phyloP scores from a whole-genome alignment of 140 eudicot genomes.

The Bidens hawaiensis region DNA sequence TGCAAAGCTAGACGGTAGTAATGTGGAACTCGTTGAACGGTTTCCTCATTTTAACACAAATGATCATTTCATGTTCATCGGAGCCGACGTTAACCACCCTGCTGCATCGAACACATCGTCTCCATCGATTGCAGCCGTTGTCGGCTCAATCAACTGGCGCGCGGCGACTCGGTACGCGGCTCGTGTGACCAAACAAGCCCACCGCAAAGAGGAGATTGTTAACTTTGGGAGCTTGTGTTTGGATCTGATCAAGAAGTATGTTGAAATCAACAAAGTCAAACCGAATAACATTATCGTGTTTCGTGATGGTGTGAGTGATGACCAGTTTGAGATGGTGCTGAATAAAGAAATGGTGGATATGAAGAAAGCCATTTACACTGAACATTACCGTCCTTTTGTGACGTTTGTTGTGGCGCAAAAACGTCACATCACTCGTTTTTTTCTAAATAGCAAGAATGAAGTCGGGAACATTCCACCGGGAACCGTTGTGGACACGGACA shows the following conservation, averaged over 20 bases:
- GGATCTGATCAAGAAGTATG: slow-evolving; percentile 51
- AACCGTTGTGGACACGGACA: slow-evolving; percentile 58
- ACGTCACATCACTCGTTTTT: slow-evolving; percentile 69
- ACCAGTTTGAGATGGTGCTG: slow-evolving; percentile 77
- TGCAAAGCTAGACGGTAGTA: slow-evolving; percentile 81
- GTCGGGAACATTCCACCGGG: slow-evolving; percentile 64
- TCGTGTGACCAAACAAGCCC: slow-evolving; percentile 50
- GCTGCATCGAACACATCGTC: slow-evolving; percentile 30
- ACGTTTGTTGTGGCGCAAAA: slow-evolving; percentile 76
- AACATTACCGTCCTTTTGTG: slow-evolving; percentile 41
- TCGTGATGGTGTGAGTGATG: slow-evolving; percentile 90
- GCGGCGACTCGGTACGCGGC: slow-evolving; percentile 62
- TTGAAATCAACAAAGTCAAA: slow-evolving; percentile 27
- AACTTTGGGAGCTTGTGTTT: slow-evolving; percentile 51
- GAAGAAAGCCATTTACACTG: slow-evolving; percentile 26
- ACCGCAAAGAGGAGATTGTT: slow-evolving; percentile 47
- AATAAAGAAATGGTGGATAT: slow-evolving; percentile 53
- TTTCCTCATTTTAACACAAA: slow-evolving; percentile 36
- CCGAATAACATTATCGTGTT: slow-evolving; percentile 62
- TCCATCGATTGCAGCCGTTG: slow-evolving; percentile 85
- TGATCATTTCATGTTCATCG: slow-evolving; percentile 63
- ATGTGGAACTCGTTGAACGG: slow-evolving; percentile 39
- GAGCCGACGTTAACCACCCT: slow-evolving; percentile 92
- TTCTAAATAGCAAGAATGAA: slow-evolving; percentile 34
- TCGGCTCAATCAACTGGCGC: slow-evolving; percentile 75